Evolutionary conservation across 2,329 filamentous ascomycete genomes (phyloP).

Genomic region (Ophiostoma sp.): DNA sequence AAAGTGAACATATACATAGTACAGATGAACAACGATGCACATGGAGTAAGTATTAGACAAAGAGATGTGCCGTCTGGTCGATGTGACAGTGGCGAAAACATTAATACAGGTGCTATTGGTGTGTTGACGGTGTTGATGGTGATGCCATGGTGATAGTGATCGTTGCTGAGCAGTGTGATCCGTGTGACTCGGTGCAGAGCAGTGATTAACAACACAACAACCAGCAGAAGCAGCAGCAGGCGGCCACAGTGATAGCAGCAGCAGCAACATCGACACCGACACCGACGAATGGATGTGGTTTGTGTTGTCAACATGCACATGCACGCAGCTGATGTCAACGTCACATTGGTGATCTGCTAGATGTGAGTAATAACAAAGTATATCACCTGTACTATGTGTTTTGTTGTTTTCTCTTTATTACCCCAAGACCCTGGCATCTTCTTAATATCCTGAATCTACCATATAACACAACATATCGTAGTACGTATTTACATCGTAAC

Average conservation of each 20-base stretch:
- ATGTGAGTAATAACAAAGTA: background rate
- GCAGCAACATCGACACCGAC: background rate
- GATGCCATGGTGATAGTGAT: background rate
- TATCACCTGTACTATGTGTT: too few species aligned
- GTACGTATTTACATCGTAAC: too few species aligned
- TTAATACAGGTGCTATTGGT: background rate
- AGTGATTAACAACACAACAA: background rate
- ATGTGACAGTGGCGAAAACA: conserved; percentile 9
- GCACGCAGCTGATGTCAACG: background rate
- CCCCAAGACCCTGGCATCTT: too few species aligned
- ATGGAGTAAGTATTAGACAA: background rate
- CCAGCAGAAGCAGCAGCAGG: background rate
- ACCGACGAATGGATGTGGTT: background rate
- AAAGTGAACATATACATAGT: too few species aligned
- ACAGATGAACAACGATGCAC: background rate
- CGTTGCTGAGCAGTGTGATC: background rate
- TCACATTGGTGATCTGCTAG: background rate
- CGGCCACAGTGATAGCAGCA: background rate
- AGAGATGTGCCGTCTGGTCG: background rate
- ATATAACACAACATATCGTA: background rate
- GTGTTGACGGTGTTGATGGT: background rate
- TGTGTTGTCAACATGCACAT: conserved; percentile 2
- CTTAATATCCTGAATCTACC: background rate
- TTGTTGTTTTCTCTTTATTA: too few species aligned
- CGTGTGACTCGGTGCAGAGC: background rate